These are phyloP conservation scores for Diaporthe ilicicola DNA, from an alignment of 2,329 filamentous ascomycete species.

Conservation along the genomic window DNA sequence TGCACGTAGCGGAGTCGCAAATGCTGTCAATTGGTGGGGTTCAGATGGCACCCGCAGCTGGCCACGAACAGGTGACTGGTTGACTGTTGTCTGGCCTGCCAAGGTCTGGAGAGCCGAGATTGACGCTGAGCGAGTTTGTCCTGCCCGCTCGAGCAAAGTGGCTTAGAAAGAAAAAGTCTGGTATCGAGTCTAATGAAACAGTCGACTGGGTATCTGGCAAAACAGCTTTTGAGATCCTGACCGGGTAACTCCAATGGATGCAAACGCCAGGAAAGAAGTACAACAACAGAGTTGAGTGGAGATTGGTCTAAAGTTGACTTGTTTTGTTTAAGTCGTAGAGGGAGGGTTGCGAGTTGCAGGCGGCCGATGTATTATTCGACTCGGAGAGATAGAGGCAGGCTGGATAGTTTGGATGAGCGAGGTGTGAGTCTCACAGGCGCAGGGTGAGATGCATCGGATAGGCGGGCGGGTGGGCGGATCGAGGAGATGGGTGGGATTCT, in stretches of 20 bases:
- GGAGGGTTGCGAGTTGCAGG: slow-evolving; percentile 13
- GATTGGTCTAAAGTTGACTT: slow-evolving; percentile 35
- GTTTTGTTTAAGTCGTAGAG: not conserved
- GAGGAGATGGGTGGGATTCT: slow-evolving; percentile 2
- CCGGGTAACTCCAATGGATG: slow-evolving; percentile 38
- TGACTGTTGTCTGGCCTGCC: slow-evolving; percentile 5
- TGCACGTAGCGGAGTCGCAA: slow-evolving; percentile 23
- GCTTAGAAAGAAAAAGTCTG: slow-evolving; percentile 27
- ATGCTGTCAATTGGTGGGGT: slow-evolving; percentile 26
- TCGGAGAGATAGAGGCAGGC: not conserved
- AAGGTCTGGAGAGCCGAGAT: not conserved
- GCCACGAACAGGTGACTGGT: slow-evolving; percentile 18
- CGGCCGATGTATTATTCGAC: not conserved
- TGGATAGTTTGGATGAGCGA: not conserved
- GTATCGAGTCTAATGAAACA: slow-evolving; percentile 39
- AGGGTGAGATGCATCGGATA: slow-evolving; percentile 15
- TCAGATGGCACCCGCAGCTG: slow-evolving; percentile 28
- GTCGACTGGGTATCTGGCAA: slow-evolving; percentile 38
- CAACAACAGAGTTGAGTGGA: slow-evolving; percentile 44
- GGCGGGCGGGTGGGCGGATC: slow-evolving; percentile 18
- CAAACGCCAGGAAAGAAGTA: slow-evolving; percentile 35
- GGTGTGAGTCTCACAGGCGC: slow-evolving; percentile 1
- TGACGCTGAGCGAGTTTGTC: slow-evolving; percentile 31
- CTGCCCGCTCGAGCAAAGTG: not conserved
- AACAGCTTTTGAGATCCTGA: slow-evolving; percentile 38